phyloP scores from a whole-genome alignment of 129 eudicot genomes.

The Sambucus nigra region DNA sequence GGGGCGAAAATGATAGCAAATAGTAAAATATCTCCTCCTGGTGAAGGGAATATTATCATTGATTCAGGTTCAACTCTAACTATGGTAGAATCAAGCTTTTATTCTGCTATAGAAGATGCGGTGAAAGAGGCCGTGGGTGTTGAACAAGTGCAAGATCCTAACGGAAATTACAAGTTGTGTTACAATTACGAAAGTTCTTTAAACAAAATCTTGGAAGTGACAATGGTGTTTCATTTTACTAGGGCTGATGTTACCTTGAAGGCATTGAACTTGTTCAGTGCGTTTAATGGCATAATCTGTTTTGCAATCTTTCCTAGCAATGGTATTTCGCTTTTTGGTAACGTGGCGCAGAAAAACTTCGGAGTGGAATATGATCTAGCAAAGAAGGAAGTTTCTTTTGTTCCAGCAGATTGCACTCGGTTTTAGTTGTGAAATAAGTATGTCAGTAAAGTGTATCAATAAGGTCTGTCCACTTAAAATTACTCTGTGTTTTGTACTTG shows the following conservation, averaged over 20 bases:
- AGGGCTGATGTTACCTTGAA: slow-evolving; percentile 31
- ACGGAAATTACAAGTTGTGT: slow-evolving; percentile 17
- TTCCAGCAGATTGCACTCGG: slow-evolving; percentile 30
- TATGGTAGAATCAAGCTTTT: slow-evolving; percentile 10
- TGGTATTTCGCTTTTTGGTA: slow-evolving; percentile 31
- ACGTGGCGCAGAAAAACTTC: slow-evolving; percentile 33
- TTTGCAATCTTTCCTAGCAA: slow-evolving; percentile 20
- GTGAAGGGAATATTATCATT: slow-evolving; percentile 30
- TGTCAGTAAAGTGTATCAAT: too few relatives aligned
- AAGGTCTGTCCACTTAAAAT: too few relatives aligned
- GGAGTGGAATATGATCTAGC: slow-evolving; percentile 45
- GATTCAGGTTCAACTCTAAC: slow-evolving; percentile 59
- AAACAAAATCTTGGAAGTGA: neutral
- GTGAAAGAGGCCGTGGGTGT: slow-evolving; percentile 1
- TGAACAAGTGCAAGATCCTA: slow-evolving; percentile 10
- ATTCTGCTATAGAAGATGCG: neutral
- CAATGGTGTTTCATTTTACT: slow-evolving; percentile 20
- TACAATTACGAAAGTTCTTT: too few relatives aligned
- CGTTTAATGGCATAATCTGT: slow-evolving; percentile 20
- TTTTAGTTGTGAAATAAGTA: neutral
- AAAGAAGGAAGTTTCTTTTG: slow-evolving; percentile 26
- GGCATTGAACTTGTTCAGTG: slow-evolving; percentile 18
- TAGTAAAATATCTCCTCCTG: neutral
- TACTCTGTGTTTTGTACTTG: too few relatives aligned
- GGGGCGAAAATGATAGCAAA: slow-evolving; percentile 10